These are phyloP conservation scores for Ophiostoma quercus DNA, from an alignment of 2,329 filamentous ascomycete species.

Conservation along the genomic window DNA sequence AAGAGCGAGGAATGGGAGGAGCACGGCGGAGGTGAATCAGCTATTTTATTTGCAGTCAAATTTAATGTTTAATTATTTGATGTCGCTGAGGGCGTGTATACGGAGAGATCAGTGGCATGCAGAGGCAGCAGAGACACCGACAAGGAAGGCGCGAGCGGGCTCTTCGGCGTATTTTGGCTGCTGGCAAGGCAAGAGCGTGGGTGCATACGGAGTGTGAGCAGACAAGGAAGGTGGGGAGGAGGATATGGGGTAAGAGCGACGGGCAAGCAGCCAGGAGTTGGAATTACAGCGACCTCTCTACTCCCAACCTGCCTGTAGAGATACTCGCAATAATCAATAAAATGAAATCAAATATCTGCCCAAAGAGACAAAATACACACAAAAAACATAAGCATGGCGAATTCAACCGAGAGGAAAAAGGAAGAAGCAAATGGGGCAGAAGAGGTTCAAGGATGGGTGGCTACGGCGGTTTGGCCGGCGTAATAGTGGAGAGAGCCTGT, in stretches of 20 bases:
- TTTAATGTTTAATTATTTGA: background rate
- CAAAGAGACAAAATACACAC: background rate
- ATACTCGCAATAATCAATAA: too few relatives aligned
- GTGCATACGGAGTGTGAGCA: slow-evolving; percentile 9
- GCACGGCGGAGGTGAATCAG: background rate
- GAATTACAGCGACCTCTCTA: background rate
- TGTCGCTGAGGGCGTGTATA: background rate
- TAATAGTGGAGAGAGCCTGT: slow-evolving; percentile 48
- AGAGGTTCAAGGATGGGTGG: slow-evolving; percentile 32
- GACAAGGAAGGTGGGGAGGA: background rate
- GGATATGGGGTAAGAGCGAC: background rate
- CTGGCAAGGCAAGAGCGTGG: background rate
- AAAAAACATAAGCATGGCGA: background rate
- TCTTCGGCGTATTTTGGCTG: slow-evolving; percentile 4
- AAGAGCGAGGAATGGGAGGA: slow-evolving; percentile 15
- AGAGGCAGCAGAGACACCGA: background rate
- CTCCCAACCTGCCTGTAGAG: too few relatives aligned
- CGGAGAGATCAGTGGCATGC: background rate
- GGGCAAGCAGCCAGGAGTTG: background rate
- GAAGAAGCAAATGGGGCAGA: background rate
- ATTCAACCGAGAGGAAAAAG: background rate
- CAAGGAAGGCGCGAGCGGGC: background rate
- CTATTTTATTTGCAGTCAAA: background rate
- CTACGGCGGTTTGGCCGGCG: slow-evolving; percentile 53
- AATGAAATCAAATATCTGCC: too few relatives aligned